Base-by-base conservation (phyloP, 2,329 filamentous ascomycete genomes). In the Cladosporium sp. region DNA sequence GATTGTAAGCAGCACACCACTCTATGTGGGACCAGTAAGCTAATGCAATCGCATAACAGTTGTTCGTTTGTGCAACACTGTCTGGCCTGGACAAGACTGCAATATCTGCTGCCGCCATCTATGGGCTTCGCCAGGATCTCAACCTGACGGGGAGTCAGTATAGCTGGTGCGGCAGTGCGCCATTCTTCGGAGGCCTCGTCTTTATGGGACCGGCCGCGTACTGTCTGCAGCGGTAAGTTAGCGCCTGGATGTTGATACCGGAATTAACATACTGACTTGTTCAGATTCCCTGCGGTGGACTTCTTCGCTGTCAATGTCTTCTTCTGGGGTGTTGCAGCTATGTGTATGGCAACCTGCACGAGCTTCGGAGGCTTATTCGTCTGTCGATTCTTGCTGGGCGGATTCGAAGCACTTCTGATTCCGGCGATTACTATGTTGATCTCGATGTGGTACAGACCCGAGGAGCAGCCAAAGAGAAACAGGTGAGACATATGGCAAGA, bases 381-480 rank as follows among this genome's bases (percentile, higher is more conserved):
- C 25, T 25, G 25, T 25, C 25, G 25, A 25, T 25, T 25, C 25
- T 25, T 25, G 25, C 25, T 25, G 3, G 25, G 25, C 25, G 76
- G 86, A 0, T 88, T 88, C 56, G 87, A 89, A 69, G 78, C 84
- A 1, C 83, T 84, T 0, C 84, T 88, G 5, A 84, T 84, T 0
- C 87, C 86, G 0, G 83, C 84, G 0, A 88, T 88, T 65, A 81
- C 83, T 0, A 76, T 89, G 2, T 65, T 70, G 19, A 67, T 64
- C 12, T 61, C 58, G 3, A 63, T 66, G 42, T 70, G 67, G 67
- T 70, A 63, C 42, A 60, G 67, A 55, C 57, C 65, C 51, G 62
- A 57, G n/a, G 67, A 70, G 54, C 67, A 69, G 49, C 66, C 67
- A 4, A 40, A 67, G 15, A 55, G 67, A 11, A 61, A 61, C 25